Base-by-base conservation (phyloP, 2,329 filamentous ascomycete genomes). In the Aspergillus sp. region DNA sequence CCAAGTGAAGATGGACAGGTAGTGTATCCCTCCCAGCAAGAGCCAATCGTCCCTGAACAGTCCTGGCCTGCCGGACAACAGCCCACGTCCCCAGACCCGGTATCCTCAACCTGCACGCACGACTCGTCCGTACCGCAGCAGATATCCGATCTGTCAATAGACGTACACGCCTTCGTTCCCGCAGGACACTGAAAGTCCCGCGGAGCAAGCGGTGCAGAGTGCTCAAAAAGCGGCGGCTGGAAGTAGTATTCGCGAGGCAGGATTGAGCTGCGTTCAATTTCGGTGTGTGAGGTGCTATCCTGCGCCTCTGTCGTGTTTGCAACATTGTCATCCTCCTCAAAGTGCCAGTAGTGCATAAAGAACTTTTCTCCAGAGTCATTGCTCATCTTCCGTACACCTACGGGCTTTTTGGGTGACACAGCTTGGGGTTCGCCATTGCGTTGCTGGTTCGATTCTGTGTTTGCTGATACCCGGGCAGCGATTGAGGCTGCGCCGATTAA, bases 101-200 rank as follows among this genome's bases (percentile, higher is more conserved):
- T 81, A 62, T 85, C 81, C 35, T 76, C 61, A 4, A 85, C 77
- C 3, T 78, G 70, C 21, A 85, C 77, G 65, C 86, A 88, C 0
- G 76, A 81, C 60, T 82, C 79, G 2, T 77, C 77, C 2, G 72
- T 74, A 3, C 76, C 73, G 64, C 86, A 88, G 68, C 86, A 88
- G 64, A 82, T 84, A 68, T 85, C 78, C 1, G 84, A 80, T 19
- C 82, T 79, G 14, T 77, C 77, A 62, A 87, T 85, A 3, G 75
- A 78, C 6, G 77, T 74, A 68, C 86, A 88, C 40, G 76, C 75
- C 19, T 67, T 73, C 0, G 84, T 87, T 17, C 78, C 82, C 6
- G 75, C 67, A 0, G 86, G 86, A 67, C 86, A 88, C 59, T 82
- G 69, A 66, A 85, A 88, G 48, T 79, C 80, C 57, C 84, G 52